Conservation (phyloP, 257 asterid species). For the Sherardia arvensis region DNA sequence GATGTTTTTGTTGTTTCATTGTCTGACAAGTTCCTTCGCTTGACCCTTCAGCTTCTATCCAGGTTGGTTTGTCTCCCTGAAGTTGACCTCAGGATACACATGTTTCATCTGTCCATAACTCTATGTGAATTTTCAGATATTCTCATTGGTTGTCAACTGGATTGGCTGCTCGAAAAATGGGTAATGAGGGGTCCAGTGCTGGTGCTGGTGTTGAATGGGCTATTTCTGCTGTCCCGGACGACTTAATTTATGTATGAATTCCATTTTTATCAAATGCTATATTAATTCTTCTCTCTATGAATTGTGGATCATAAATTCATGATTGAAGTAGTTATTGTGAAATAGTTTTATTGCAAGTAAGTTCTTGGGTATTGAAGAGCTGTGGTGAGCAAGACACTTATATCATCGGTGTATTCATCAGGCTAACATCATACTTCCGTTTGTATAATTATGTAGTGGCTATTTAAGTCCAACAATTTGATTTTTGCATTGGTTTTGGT, state of each 20-base stretch:
- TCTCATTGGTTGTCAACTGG: slow-evolving; percentile 83
- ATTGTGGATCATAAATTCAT: slow-evolving; percentile 4
- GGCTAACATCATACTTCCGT: too few species aligned
- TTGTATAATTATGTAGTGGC: too few species aligned
- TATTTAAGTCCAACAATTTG: neutral
- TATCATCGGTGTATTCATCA: too few species aligned
- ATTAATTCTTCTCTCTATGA: slow-evolving; percentile 10
- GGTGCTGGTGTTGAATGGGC: slow-evolving; percentile 78
- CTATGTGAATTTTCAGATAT: slow-evolving; percentile 38
- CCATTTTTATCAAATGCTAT: slow-evolving; percentile 8
- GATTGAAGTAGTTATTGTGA: neutral
- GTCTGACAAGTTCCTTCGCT: slow-evolving; percentile 89
- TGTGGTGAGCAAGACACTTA: too few species aligned
- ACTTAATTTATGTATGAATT: slow-evolving; percentile 61
- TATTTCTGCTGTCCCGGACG: slow-evolving; percentile 67
- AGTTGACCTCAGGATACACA: neutral
- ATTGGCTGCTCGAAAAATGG: slow-evolving; percentile 61
- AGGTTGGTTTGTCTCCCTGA: slow-evolving; percentile 42
- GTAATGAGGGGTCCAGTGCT: slow-evolving; percentile 33
- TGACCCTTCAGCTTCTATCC: slow-evolving; percentile 86
- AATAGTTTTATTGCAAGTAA: neutral
- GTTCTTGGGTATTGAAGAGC: too few species aligned
- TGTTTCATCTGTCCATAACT: neutral
- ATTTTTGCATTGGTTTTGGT: neutral
- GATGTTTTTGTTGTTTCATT: slow-evolving; percentile 80